phyloP scores from a whole-genome alignment of 1,284 basidiomycete genomes.

The Golubevia sp. region DNA sequence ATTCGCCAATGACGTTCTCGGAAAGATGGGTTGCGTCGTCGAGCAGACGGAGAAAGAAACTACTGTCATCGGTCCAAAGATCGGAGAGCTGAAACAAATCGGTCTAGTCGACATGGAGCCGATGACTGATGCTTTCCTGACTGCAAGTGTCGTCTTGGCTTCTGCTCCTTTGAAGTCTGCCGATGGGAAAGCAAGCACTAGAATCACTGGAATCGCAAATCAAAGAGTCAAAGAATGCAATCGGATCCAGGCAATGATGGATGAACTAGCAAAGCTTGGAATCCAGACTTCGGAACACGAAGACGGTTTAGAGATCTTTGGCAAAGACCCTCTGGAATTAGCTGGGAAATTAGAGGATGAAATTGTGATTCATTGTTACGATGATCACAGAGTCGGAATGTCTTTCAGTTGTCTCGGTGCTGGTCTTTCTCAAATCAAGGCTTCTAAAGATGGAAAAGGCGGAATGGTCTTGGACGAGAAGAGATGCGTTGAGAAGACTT shows the following conservation, averaged over 20 bases:
- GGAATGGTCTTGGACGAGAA: conserved; percentile 25
- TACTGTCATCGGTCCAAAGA: conserved; percentile 86
- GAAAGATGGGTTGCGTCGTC: conserved; percentile 92
- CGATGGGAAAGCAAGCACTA: conserved; percentile 65
- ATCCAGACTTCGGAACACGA: conserved; percentile 88
- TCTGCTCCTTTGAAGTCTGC: conserved; percentile 64
- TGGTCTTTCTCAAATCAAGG: not conserved
- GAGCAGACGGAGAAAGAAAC: conserved; percentile 85
- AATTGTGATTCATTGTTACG: not conserved
- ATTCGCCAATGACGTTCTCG: conserved; percentile 89
- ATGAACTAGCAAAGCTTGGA: conserved; percentile 93
- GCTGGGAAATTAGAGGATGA: no score
- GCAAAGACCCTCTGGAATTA: conserved; percentile 70
- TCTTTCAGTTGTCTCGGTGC: not conserved
- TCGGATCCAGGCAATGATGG: conserved; percentile 93
- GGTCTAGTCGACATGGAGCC: conserved; percentile 95
- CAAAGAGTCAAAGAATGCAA: conserved; percentile 99
- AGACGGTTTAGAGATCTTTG: conserved; percentile 89
- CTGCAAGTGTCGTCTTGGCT: conserved; percentile 87
- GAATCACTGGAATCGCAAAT: conserved; percentile 94
- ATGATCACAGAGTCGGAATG: not conserved
- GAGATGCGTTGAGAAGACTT: conserved; percentile 60
- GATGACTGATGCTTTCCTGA: conserved; percentile 99
- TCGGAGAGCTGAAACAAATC: conserved; percentile 79
- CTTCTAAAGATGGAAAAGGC: not conserved